A percentile compares a stretch with the other conserved stretches of the same genome.
phyloP scores from a whole-genome alignment of 176 grass and related monocot species.

The Cocos nucifera region DNA sequence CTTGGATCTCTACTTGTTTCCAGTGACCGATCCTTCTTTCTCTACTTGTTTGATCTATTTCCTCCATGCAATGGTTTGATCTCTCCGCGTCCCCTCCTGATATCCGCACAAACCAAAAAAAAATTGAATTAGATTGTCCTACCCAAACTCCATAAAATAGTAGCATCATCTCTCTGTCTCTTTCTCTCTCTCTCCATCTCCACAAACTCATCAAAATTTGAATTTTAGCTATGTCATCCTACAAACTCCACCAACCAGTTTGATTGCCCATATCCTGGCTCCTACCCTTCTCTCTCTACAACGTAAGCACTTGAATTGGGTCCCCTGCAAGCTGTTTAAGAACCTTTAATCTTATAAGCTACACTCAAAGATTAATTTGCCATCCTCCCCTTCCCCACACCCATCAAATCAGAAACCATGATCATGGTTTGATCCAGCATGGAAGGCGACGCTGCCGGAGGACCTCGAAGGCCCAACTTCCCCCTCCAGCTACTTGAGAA shows the following conservation, averaged over 20 bases:
- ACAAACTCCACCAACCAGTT: too few species aligned
- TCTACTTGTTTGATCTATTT: too few species aligned
- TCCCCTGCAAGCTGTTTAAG: too few species aligned
- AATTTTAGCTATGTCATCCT: too few species aligned
- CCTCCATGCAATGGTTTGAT: too few species aligned
- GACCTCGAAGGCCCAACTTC: slow-evolving; percentile 13
- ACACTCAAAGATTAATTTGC: not conserved
- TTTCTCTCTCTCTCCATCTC: not conserved
- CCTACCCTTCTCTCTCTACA: too few species aligned
- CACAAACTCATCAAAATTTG: not conserved
- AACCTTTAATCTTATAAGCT: not conserved
- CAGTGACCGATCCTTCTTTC: too few species aligned
- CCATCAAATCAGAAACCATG: not conserved
- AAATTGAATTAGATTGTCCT: slow-evolving; percentile 23
- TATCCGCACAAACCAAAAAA: slow-evolving; percentile 12
- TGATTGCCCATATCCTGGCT: too few species aligned
- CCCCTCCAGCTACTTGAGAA: slow-evolving; percentile 26
- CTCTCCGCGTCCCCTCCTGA: slow-evolving; percentile 7
- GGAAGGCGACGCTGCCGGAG: slow-evolving; percentile 3
- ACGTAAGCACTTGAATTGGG: too few species aligned
- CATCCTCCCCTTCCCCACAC: not conserved
- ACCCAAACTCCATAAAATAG: slow-evolving; percentile 66
- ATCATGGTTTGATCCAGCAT: slow-evolving; percentile 7
- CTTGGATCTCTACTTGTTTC: too few species aligned
- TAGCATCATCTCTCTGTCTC: slow-evolving; percentile 26